Conservation (phyloP, 2,329 filamentous ascomycete species). For the Sordariomycetes sp. region DNA sequence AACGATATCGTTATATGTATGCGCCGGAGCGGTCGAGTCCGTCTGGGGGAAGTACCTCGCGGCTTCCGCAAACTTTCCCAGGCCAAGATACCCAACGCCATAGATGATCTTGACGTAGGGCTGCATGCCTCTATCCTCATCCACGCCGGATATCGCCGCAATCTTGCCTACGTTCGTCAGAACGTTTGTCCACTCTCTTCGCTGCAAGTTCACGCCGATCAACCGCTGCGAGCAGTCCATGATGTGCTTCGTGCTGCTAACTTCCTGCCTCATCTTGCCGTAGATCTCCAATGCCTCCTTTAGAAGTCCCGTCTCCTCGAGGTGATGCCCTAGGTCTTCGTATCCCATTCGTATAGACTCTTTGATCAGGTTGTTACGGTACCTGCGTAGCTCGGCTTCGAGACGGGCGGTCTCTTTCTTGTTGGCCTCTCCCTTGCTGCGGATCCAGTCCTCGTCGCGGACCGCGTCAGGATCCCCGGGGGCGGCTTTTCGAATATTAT, state of each 20-base stretch:
- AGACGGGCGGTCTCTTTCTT: slow-evolving; percentile 64
- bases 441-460: slow-evolving; percentile 68
- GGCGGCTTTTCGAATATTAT: slow-evolving; percentile 52
- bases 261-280: slow-evolving; percentile 80
- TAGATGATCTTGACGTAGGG: slow-evolving; percentile 43
- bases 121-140: slow-evolving; percentile 34
- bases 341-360: slow-evolving; percentile 96
- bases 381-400: slow-evolving; percentile 77
- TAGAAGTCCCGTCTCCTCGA: slow-evolving; percentile 70
- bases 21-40: slow-evolving; percentile 39
- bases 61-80: slow-evolving; percentile 47
- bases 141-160: slow-evolving; percentile 33
- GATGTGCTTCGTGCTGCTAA: slow-evolving; percentile 75
- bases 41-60: slow-evolving; percentile 61
- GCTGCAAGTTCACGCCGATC: slow-evolving; percentile 66
- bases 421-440: slow-evolving; percentile 56
- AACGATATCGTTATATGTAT: slow-evolving; percentile 60
- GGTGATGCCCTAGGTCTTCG: slow-evolving; percentile 81
- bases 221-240: slow-evolving; percentile 74
- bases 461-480: slow-evolving; percentile 60
- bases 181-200: slow-evolving; percentile 67
- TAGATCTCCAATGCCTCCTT: slow-evolving; percentile 67
- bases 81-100: slow-evolving; percentile 39
- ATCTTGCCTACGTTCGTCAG: slow-evolving; percentile 55
- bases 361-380: slow-evolving; percentile 95